These are phyloP conservation scores for Penicillium sp. DNA, from an alignment of 2,329 filamentous ascomycete species.

Conservation along the genomic window DNA sequence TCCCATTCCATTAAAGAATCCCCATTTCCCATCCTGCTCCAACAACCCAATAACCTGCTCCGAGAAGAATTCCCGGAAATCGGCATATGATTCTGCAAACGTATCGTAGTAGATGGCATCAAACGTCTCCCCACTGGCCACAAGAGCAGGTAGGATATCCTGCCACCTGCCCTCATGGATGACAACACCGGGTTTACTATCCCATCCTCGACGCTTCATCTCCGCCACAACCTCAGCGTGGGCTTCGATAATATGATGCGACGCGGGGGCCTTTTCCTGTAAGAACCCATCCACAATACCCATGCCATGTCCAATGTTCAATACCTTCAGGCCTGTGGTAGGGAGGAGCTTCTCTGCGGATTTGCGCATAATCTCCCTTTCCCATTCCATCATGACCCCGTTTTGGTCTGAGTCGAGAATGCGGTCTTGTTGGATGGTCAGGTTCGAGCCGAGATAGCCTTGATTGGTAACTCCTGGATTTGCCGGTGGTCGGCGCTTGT, in stretches of 20 bases:
- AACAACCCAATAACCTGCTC: constrained; percentile 79
- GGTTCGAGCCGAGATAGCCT: constrained; percentile 62
- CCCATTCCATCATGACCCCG: constrained; percentile 93
- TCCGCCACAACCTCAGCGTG: constrained; percentile 70
- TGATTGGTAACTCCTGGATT: constrained; percentile 54
- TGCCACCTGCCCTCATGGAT: constrained; percentile 76
- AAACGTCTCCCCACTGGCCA: constrained; percentile 65
- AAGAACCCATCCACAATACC: constrained; percentile 79
- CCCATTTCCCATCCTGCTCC: constrained; percentile 50
- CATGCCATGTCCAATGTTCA: constrained; percentile 90
- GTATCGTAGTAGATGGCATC: constrained; percentile 97
- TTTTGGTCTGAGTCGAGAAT: constrained; percentile 71
- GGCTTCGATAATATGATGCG: constrained; percentile 81
- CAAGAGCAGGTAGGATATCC: constrained; percentile 64
- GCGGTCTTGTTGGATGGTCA: constrained; percentile 61
- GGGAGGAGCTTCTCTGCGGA: constrained; percentile 65
- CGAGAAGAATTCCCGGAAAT: constrained; percentile 79
- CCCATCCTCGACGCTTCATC: constrained; percentile 63
- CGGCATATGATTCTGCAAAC: constrained; percentile 87
- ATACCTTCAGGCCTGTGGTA: constrained; percentile 59
- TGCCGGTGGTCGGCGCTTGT: constrained; percentile 9
- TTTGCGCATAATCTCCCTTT: constrained; percentile 75
- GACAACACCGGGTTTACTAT: constrained; percentile 53
- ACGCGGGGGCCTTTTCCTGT: constrained; percentile 59
- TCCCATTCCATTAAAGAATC: constrained; percentile 71